Conservation (phyloP, 2,329 filamentous ascomycete species). For the Cladosporium sp. region DNA sequence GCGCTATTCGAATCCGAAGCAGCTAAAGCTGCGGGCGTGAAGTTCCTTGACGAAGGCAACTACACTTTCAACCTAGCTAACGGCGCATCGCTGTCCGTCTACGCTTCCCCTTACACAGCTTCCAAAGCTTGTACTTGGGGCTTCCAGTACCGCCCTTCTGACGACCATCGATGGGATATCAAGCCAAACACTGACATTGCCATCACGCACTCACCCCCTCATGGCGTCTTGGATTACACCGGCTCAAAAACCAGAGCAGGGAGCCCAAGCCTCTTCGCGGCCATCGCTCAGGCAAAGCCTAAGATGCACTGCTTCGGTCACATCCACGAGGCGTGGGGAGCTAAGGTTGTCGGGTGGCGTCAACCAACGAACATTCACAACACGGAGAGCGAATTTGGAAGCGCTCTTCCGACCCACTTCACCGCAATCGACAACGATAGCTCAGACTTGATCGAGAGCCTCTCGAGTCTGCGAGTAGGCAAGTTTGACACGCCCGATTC, state of each 20-base stretch:
- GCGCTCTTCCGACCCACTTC: slow-evolving; percentile 40
- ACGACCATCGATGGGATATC: slow-evolving; percentile 36
- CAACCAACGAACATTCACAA: slow-evolving; percentile 34
- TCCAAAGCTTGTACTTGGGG: slow-evolving; percentile 55
- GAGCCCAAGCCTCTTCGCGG: slow-evolving; percentile 48
- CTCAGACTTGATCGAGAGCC: slow-evolving; percentile 41
- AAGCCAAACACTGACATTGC: slow-evolving; percentile 37
- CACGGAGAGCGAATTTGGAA: neutral
- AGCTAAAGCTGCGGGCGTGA: slow-evolving; percentile 47
- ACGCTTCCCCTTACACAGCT: slow-evolving; percentile 55
- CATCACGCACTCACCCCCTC: slow-evolving; percentile 44
- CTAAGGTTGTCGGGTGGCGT: slow-evolving; percentile 55
- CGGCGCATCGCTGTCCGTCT: slow-evolving; percentile 53
- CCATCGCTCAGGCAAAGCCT: slow-evolving; percentile 48
- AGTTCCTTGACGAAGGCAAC: slow-evolving; percentile 56
- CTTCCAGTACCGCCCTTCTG: slow-evolving; percentile 54
- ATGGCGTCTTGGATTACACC: slow-evolving; percentile 32
- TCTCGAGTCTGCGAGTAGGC: slow-evolving; percentile 29
- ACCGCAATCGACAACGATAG: slow-evolving; percentile 47
- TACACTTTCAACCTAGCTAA: slow-evolving; percentile 48
- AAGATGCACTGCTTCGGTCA: slow-evolving; percentile 59
- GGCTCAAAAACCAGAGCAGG: slow-evolving; percentile 38
- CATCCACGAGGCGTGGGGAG: slow-evolving; percentile 62
- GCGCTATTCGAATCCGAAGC: slow-evolving; percentile 28
- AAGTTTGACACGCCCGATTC: slow-evolving; percentile 22